Conservation (phyloP, 2,329 filamentous ascomycete species). For the Coleophoma crateriformis region DNA sequence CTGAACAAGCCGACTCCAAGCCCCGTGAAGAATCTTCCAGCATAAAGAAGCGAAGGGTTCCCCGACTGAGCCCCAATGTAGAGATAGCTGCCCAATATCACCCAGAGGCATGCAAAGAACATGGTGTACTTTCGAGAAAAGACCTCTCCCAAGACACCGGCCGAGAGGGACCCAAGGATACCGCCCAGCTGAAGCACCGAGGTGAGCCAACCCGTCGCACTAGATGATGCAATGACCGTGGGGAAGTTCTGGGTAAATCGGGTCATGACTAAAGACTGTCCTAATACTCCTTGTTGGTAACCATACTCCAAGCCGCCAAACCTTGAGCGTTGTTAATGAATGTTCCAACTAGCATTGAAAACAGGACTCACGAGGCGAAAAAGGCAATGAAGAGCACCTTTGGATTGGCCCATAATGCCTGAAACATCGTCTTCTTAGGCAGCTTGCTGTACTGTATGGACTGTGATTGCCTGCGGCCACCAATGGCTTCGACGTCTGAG, state of each 20-base stretch:
- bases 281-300: constrained; percentile 49
- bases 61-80: constrained; percentile 35
- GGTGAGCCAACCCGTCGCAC: constrained; percentile 44
- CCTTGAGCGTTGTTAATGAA: constrained; percentile 18
- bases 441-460: neutral
- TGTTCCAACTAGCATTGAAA: neutral
- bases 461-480: neutral
- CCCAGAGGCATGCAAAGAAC: constrained; percentile 42
- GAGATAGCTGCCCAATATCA: constrained; percentile 38
- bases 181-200: constrained; percentile 45
- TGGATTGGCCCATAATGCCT: constrained; percentile 20
- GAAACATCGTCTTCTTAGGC: neutral
- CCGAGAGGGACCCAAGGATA: constrained; percentile 40
- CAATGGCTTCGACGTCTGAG: neutral
- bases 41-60: constrained; percentile 37
- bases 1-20: constrained; percentile 42
- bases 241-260: constrained; percentile 45
- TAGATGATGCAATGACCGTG: constrained; percentile 36
- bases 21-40: constrained; percentile 43
- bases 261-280: constrained; percentile 47
- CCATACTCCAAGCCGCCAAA: constrained; percentile 47
- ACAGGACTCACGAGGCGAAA: constrained; percentile 31
- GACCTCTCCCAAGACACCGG: constrained; percentile 42
- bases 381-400: constrained; percentile 33
- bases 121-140: constrained; percentile 47